phyloP scores from a whole-genome alignment of 164 flowering plant species.

The Berberis vulgaris region DNA sequence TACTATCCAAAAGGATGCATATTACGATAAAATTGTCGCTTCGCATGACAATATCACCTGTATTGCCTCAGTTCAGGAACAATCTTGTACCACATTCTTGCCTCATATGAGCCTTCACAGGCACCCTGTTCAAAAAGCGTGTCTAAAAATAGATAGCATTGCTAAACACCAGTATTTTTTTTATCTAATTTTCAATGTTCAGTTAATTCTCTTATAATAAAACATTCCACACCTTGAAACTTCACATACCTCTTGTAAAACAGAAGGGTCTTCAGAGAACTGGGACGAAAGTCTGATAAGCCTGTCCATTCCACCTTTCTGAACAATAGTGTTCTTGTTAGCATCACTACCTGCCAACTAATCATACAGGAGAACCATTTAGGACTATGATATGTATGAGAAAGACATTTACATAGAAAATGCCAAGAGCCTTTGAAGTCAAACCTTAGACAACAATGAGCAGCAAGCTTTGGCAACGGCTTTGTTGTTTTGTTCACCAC shows the following conservation, averaged over 20 bases:
- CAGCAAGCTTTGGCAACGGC: conserved; percentile 69
- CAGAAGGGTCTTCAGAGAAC: conserved; percentile 78
- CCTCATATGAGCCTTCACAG: too few species aligned
- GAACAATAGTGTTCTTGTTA: conserved; percentile 66
- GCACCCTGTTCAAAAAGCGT: too few species aligned
- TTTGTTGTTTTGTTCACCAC: conserved; percentile 64
- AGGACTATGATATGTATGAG: background rate
- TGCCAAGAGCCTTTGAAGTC: background rate
- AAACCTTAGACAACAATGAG: conserved; percentile 74
- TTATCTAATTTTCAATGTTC: background rate
- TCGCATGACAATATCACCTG: too few species aligned
- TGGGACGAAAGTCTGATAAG: conserved; percentile 56
- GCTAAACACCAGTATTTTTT: background rate
- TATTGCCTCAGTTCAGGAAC: too few species aligned
- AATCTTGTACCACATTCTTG: too few species aligned
- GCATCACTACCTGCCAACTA: conserved; percentile 96
- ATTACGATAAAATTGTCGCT: too few species aligned
- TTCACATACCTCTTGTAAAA: conserved; percentile 73
- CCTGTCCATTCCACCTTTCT: conserved; percentile 63
- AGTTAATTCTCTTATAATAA: background rate
- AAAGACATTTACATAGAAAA: background rate
- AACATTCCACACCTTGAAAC: background rate
- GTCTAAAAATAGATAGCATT: too few species aligned
- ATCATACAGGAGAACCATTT: conserved; percentile 5
- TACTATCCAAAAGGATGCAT: too few species aligned